Conservation (phyloP, 768 basidiomycete species). For the Amanita thiersii region DNA sequence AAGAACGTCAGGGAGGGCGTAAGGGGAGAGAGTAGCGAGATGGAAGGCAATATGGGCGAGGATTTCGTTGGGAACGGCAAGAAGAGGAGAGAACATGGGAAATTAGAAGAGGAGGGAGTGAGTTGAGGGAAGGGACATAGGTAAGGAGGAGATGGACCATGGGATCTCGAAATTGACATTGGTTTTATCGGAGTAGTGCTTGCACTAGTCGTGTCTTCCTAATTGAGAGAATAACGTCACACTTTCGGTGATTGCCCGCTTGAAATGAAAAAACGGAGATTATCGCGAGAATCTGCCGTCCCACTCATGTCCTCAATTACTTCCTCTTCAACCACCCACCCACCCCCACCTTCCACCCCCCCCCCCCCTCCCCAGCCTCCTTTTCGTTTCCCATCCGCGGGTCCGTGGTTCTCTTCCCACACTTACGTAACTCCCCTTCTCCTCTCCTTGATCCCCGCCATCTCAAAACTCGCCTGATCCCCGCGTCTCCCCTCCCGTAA, state of each 20-base stretch:
- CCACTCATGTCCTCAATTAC: too few relatives aligned
- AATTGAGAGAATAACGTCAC: slow-evolving; percentile 4
- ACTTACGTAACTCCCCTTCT: slow-evolving; percentile 4
- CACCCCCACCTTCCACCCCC: too few relatives aligned
- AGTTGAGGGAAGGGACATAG: not conserved
- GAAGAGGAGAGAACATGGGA: slow-evolving; percentile 14
- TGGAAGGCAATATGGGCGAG: slow-evolving; percentile 47
- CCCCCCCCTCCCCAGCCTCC: not conserved
- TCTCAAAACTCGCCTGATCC: slow-evolving; percentile 1
- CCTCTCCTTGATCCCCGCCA: slow-evolving; percentile 6
- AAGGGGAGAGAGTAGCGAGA: slow-evolving; percentile 28
- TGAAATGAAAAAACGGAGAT: slow-evolving; percentile 5
- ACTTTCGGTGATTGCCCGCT: slow-evolving; percentile 2
- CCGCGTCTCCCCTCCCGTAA: not conserved
- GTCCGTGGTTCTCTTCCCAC: not conserved
- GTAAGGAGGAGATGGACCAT: slow-evolving; percentile 1
- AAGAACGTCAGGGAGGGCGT: slow-evolving; percentile 40
- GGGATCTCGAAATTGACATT: slow-evolving; percentile 4
- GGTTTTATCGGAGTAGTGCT: not conserved
- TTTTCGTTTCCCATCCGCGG: not conserved
- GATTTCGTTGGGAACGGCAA: slow-evolving; percentile 31
- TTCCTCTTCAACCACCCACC: too few relatives aligned
- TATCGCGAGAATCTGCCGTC: slow-evolving; percentile 8
- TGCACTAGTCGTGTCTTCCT: not conserved
- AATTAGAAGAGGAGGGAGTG: not conserved